Conservation (phyloP, 2,329 filamentous ascomycete genomes). For the Verticillium zaregamsianum region DNA sequence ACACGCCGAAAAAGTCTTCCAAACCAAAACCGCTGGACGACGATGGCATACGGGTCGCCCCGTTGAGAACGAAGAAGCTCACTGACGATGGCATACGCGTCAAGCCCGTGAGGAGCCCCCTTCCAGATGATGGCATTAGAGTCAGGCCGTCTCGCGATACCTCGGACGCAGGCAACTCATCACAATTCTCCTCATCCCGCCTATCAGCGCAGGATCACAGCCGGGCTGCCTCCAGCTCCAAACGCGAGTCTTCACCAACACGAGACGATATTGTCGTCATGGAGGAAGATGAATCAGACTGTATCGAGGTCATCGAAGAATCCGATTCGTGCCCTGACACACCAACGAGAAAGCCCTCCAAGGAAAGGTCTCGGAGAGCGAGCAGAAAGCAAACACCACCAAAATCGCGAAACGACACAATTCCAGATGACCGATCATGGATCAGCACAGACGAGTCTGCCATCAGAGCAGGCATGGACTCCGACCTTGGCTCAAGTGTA, state of each 20-base stretch:
- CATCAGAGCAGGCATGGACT: slow-evolving; percentile 15
- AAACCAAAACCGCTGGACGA: slow-evolving; percentile 17
- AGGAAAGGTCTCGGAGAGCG: slow-evolving; percentile 3
- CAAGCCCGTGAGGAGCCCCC: slow-evolving; percentile 13
- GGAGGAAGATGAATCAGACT: slow-evolving; percentile 15
- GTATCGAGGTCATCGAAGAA: slow-evolving; percentile 29
- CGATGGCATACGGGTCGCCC: slow-evolving; percentile 27
- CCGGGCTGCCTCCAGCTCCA: slow-evolving; percentile 16
- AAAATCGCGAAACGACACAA: not conserved
- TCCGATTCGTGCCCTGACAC: slow-evolving; percentile 30
- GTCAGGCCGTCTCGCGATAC: slow-evolving; percentile 2
- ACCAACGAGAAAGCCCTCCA: slow-evolving; percentile 24
- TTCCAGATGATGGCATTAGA: slow-evolving; percentile 13
- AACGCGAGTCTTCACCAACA: slow-evolving; percentile 7
- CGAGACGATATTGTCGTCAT: slow-evolving; percentile 23
- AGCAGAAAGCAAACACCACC: slow-evolving; percentile 7
- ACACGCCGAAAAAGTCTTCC: not conserved
- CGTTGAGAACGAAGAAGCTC: slow-evolving; percentile 26
- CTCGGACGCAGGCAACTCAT: not conserved
- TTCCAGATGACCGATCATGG: slow-evolving; percentile 20
- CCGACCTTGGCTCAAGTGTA: slow-evolving; percentile 34
- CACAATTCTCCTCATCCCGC: not conserved
- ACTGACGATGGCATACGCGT: slow-evolving; percentile 30
- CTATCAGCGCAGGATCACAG: slow-evolving; percentile 4
- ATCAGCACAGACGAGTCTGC: slow-evolving; percentile 20